phyloP scores from a whole-genome alignment of 2,329 filamentous ascomycete species.

The Periconia sp. region DNA sequence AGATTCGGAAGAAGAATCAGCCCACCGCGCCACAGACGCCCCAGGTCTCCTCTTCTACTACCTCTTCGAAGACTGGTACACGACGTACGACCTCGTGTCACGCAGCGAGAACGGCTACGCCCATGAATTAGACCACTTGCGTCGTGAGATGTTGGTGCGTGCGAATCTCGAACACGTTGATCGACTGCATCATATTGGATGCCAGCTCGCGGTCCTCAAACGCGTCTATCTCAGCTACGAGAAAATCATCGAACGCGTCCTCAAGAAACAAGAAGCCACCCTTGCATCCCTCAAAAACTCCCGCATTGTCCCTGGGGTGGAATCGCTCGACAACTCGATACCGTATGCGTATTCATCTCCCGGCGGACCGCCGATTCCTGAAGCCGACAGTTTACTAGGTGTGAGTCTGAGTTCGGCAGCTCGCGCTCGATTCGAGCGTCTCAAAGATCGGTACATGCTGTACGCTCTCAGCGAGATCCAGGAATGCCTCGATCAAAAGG shows the following conservation, averaged over 20 bases:
- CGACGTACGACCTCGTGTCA: slow-evolving; percentile 60
- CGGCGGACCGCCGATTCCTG: slow-evolving; percentile 25
- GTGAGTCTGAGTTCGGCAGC: slow-evolving; percentile 53
- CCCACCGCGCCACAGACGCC: slow-evolving; percentile 54
- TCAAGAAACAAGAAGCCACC: slow-evolving; percentile 49
- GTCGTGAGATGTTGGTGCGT: slow-evolving; percentile 57
- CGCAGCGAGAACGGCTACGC: slow-evolving; percentile 51
- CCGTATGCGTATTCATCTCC: slow-evolving; percentile 15
- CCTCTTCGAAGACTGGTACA: slow-evolving; percentile 67
- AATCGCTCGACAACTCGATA: slow-evolving; percentile 31
- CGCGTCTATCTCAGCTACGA: slow-evolving; percentile 64
- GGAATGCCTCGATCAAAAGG: slow-evolving; percentile 65
- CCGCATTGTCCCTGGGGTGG: slow-evolving; percentile 38
- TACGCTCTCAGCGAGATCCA: slow-evolving; percentile 64
- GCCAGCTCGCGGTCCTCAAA: slow-evolving; percentile 61
- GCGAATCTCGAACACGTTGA: slow-evolving; percentile 51
- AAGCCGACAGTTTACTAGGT: slow-evolving; percentile 45
- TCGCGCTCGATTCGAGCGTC: slow-evolving; percentile 59
- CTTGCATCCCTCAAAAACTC: slow-evolving; percentile 49
- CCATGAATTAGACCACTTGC: slow-evolving; percentile 53
- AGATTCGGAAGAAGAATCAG: slow-evolving; percentile 48
- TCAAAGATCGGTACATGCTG: slow-evolving; percentile 61
- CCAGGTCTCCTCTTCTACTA: slow-evolving; percentile 67
- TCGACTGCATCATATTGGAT: slow-evolving; percentile 61
- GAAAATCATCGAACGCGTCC: slow-evolving; percentile 61